Conservation (phyloP, 1,284 basidiomycete genomes). For the Phenoliferia sp. region DNA sequence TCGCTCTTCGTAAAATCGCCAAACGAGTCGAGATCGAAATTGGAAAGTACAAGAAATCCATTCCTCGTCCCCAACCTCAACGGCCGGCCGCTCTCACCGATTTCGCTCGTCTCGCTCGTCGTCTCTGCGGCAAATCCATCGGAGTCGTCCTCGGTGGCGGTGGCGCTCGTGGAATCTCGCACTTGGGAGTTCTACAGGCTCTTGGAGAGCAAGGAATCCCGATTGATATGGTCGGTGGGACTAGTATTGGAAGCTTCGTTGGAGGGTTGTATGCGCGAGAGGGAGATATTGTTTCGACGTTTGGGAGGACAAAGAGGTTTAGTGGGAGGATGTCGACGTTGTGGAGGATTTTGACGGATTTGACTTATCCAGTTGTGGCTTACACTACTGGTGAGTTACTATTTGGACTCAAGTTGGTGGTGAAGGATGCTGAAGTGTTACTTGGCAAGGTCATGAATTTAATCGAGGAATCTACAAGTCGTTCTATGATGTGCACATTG, state of each 20-base stretch:
- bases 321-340: constrained; percentile 86
- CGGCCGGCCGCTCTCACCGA: constrained; percentile 75
- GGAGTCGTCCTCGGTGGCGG: constrained; percentile 94
- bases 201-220: constrained; percentile 88
- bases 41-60: constrained; percentile 59
- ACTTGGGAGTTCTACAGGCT: constrained; percentile 84
- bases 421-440: background rate
- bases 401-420: background rate
- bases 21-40: constrained; percentile 85
- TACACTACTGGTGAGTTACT: constrained; percentile 77
- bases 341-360: constrained; percentile 89
- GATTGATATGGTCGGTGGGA: constrained; percentile 72
- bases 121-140: constrained; percentile 88
- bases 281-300: constrained; percentile 79
- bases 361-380: constrained; percentile 94
- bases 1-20: constrained; percentile 68
- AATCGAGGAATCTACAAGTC: constrained; percentile 78
- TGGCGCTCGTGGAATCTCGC: constrained; percentile 89
- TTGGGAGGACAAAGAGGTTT: constrained; percentile 85
- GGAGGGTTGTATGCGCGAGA: constrained; percentile 95
- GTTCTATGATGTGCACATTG: constrained; percentile 92
- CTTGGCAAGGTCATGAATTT: constrained; percentile 71
- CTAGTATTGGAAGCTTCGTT: constrained; percentile 87
- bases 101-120: constrained; percentile 83
- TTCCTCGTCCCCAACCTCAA: constrained; percentile 54